Evolutionary conservation across 2,329 filamentous ascomycete species (phyloP).

Genomic region (Beauveria sp.): DNA sequence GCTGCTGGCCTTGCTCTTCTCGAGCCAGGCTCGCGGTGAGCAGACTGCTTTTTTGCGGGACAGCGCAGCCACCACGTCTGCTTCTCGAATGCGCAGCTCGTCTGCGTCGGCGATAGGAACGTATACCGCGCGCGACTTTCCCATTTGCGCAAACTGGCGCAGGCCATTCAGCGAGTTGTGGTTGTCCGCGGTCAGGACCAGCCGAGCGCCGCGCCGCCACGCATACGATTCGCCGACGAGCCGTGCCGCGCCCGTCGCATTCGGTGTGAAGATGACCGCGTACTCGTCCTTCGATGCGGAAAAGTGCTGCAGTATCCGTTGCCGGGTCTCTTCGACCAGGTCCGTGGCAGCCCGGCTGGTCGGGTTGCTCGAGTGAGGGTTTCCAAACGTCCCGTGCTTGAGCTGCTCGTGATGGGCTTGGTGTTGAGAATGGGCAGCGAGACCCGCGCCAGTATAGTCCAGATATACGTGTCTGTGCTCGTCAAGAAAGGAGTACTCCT

Average conservation of each 20-base stretch:
- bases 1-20: background rate
- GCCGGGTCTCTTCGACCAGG: conserved; percentile 24
- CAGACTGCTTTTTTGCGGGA: background rate
- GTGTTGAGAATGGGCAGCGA: conserved; percentile 27
- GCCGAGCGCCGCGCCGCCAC: conserved; percentile 19
- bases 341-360: conserved; percentile 27
- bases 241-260: conserved; percentile 31
- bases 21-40: background rate
- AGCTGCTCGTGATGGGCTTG: conserved; percentile 25
- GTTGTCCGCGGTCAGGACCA: conserved; percentile 33
- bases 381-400: conserved; percentile 25
- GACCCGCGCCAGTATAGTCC: conserved; percentile 33
- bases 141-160: conserved; percentile 26
- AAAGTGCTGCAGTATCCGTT: conserved; percentile 25
- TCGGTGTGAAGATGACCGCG: conserved; percentile 32
- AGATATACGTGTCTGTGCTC: conserved; percentile 31
- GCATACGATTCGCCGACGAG: conserved; percentile 33
- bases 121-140: conserved; percentile 22
- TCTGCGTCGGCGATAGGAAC: conserved; percentile 19
- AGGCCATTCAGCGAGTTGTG: conserved; percentile 36
- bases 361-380: conserved; percentile 33
- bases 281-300: conserved; percentile 31
- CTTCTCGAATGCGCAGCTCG: conserved; percentile 23
- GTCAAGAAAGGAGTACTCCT: conserved; percentile 31
- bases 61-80: conserved; percentile 20